Evolutionary conservation across 2,329 filamentous ascomycete species (phyloP), one percentile per base, ranked within the genome.

Genomic region (Aspergillus sp.): DNA sequence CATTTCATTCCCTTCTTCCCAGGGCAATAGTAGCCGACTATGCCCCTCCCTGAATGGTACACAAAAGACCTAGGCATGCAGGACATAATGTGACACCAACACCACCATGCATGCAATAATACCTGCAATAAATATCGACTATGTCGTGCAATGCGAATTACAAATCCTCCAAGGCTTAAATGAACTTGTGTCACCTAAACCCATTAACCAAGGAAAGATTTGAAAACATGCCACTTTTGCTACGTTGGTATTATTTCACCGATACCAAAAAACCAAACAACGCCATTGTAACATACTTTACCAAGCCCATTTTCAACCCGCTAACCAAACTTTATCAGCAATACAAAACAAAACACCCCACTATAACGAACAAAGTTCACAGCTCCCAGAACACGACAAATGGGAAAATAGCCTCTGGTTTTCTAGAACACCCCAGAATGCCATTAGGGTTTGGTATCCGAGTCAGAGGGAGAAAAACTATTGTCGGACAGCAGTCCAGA

Each of bases 311-410:
- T 48, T 27, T 27, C 44, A 49, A 49, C 21, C 44, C 44, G 25
- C 47, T 50, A 50, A 50, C 13, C 23, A 50, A 50, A 50, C 25
- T 50, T 32, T 50, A 50, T 50, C 47, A 27, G 47, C 38, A 13
- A 42, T 8, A 21, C 8, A 30, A 7, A 42, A 7, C 19, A 19
- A 32, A 7, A 21, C 21, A 23, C 52, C 25, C 53, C 53, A 55
- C 53, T 27, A 32, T 8, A 54, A 23, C 36, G 23, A 54, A 42
- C 38, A 54, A 19, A 47, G 53, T 55, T 55, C 42, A 15, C 39
- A n/a, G 39, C 53, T 55, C 36, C 11, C 53, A 55, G 53, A 55
- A 55, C 53, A 55, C 53, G 21, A 54, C 52, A 55, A 55, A 55
- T 55, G 23, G 39, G 25, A 55, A 19, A 32, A n/a, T 42, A 17